phyloP scores from a whole-genome alignment of 164 flowering plant species.

The Kalanchoe fedtschenkoi region DNA sequence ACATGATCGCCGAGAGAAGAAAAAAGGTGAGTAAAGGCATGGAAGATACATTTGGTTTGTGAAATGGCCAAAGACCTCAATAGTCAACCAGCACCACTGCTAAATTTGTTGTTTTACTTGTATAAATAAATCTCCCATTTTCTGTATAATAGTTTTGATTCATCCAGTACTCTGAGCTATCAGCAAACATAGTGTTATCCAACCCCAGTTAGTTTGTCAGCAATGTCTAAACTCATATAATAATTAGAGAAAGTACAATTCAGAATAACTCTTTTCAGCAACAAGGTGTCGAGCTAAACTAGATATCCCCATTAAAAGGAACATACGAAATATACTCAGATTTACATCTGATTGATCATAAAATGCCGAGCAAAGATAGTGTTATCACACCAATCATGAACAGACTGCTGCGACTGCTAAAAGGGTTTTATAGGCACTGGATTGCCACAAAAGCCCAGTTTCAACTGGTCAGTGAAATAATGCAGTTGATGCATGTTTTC shows the following conservation, averaged over 20 bases:
- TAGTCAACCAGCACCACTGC: not conserved
- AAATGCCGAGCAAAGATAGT: too few relatives aligned
- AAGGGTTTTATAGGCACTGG: too few relatives aligned
- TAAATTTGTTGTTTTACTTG: not conserved
- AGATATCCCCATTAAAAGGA: not conserved
- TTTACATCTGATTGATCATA: too few relatives aligned
- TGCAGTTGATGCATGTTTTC: not conserved
- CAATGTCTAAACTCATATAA: not conserved
- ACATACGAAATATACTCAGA: not conserved
- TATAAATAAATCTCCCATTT: too few relatives aligned
- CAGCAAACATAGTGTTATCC: too few relatives aligned
- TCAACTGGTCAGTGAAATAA: too few relatives aligned
- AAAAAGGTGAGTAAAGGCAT: slow-evolving; percentile 42
- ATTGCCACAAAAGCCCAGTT: too few relatives aligned
- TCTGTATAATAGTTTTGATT: not conserved
- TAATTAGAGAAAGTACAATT: not conserved
- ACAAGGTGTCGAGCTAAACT: not conserved
- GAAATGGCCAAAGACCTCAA: slow-evolving; percentile 14
- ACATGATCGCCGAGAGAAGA: slow-evolving; percentile 68
- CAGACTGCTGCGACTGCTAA: too few relatives aligned
- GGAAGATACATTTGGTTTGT: slow-evolving; percentile 69
- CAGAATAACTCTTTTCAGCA: not conserved
- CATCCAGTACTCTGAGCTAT: not conserved
- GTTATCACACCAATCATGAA: too few relatives aligned
- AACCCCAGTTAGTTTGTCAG: not conserved